Evolutionary conservation across 441 rosid genomes (phyloP).

Genomic region (Pelargonium exstipulatum): DNA sequence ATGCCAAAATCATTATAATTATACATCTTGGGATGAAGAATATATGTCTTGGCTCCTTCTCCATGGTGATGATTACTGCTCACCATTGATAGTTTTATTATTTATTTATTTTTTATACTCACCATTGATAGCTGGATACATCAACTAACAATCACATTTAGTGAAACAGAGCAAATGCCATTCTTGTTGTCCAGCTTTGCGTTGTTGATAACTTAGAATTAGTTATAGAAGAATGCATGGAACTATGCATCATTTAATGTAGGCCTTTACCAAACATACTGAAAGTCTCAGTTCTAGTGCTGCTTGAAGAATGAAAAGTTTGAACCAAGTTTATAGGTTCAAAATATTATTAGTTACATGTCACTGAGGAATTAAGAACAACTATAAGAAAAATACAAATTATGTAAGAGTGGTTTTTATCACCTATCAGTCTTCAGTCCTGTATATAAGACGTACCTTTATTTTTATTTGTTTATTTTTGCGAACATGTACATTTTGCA

Average conservation of each 20-base stretch:
- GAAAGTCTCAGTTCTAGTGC: not conserved
- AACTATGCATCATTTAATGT: not conserved
- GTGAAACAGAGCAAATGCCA: not conserved
- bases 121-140: not conserved
- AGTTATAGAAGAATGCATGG: too few relatives aligned
- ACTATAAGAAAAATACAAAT: not conserved
- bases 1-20: not conserved
- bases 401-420: not conserved
- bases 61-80: not conserved
- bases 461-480: not conserved
- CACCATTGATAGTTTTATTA: not conserved
- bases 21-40: not conserved
- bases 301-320: slow-evolving; percentile 2
- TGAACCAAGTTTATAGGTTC: not conserved
- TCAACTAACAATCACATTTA: not conserved
- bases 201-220: too few relatives aligned
- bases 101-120: too few relatives aligned
- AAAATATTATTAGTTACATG: not conserved
- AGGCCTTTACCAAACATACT: not conserved
- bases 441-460: not conserved
- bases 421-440: not conserved
- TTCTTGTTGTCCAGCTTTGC: not conserved
- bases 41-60: not conserved
- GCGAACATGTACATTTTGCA: slow-evolving; percentile 1
- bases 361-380: not conserved